Base-by-base conservation (phyloP, 257 asterid genomes). In the Solanum rostratum region DNA sequence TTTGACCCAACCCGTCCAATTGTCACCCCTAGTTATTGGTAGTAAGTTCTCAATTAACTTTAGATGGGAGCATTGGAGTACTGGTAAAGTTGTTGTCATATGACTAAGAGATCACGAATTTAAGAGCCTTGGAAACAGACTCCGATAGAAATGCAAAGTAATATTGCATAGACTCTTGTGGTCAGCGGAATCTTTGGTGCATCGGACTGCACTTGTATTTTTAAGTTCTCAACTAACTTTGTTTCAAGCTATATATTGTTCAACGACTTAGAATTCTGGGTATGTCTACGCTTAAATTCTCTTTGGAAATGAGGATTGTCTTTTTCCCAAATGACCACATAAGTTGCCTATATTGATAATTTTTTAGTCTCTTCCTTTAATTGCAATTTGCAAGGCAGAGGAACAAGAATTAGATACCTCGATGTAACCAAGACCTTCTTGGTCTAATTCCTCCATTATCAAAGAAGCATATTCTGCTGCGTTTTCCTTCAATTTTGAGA, bases 361-460 rank as follows among this genome's bases (percentile, higher is more conserved):
- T 7, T 55, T 19, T 19, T 24, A 55, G 12, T 55, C 60, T 18
- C 60, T 18, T 54, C 22, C 22, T 54, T 10, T 18, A 15, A 53
- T 54, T 54, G 60, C 60, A 54, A 54, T 54, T 54, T 54, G 60
- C 60, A 54, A 54, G 60, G 10, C 60, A 18, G 46, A 52, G 16
- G 29, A 30, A 12, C 30, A 66, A 9, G 41, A 60, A 33, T 16
- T 50, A n/a, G 80, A 70, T 93, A 94, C 99, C 99, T 95, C 98
- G 82, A 95, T 94, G 87, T 94, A 95, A 19, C 97, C 98, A 46
- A 93, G 90, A 52, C 87, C 82, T 79, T 95, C 95, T 39, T 95
- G 97, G 88, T 95, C 99, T 71, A 94, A 90, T 89, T 95, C 98
- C 89, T 95, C 99, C 98, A 95, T 95, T 85, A 95, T 93, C 52